phyloP scores from a whole-genome alignment of 306 rosid genomes.

The Morella rubra region DNA sequence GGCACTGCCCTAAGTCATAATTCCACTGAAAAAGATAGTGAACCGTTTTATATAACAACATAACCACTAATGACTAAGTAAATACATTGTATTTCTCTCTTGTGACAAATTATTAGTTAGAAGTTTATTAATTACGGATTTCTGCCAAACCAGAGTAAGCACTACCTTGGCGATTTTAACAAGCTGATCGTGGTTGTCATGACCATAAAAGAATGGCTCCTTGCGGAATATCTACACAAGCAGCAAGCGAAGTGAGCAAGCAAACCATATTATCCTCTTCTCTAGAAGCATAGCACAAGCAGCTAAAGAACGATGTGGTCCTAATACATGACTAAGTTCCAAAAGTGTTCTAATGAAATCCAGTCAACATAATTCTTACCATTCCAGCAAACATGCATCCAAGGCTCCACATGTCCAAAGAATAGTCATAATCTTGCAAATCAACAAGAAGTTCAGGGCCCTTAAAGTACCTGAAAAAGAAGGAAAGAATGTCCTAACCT shows the following conservation, averaged over 20 bases:
- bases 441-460: slow-evolving; percentile 90
- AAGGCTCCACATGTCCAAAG: slow-evolving; percentile 99
- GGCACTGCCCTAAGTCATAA: not conserved
- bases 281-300: not conserved
- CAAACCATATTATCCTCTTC: slow-evolving; percentile 13
- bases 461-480: slow-evolving; percentile 72
- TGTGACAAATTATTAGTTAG: not conserved
- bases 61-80: not conserved
- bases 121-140: slow-evolving; percentile 15
- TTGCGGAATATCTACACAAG: slow-evolving; percentile 76
- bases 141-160: slow-evolving; percentile 13
- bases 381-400: slow-evolving; percentile 99
- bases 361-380: slow-evolving; percentile 55
- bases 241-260: slow-evolving; percentile 27
- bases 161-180: slow-evolving; percentile 89
- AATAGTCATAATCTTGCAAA: slow-evolving; percentile 87
- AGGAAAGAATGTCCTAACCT: slow-evolving; percentile 8
- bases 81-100: not conserved
- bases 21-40: not conserved
- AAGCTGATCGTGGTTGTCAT: slow-evolving; percentile 93
- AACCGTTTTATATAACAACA: not conserved
- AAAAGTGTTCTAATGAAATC: slow-evolving; percentile 6
- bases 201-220: slow-evolving; percentile 98
- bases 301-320: not conserved
- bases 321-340: slow-evolving; percentile 7